A percentile compares a stretch with the other conserved stretches of the same genome.
phyloP scores from a whole-genome alignment of 306 rosid genomes.

The Aeschynomene evenia region DNA sequence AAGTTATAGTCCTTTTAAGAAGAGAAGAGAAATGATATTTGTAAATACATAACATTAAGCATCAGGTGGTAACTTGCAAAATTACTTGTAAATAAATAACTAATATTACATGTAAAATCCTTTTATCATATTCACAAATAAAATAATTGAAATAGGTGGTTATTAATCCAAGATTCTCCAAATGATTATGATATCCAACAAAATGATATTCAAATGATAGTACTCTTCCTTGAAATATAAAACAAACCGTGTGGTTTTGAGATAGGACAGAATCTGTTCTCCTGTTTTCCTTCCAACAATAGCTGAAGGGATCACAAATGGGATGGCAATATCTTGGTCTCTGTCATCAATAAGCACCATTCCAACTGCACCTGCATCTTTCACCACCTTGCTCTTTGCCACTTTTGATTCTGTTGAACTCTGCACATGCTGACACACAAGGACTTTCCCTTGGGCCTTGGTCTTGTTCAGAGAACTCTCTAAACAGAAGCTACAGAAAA shows the following conservation, averaged over 20 bases:
- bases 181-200: no score
- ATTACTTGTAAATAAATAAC: no score
- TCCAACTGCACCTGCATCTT: constrained; percentile 75
- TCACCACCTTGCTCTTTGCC: constrained; percentile 64
- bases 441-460: constrained; percentile 76
- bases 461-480: constrained; percentile 83
- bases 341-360: constrained; percentile 75
- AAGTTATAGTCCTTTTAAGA: neutral
- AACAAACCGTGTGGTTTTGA: constrained; percentile 56
- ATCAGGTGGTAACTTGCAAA: no score
- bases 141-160: no score
- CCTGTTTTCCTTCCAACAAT: constrained; percentile 62
- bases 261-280: constrained; percentile 47
- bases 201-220: no score
- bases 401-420: constrained; percentile 72
- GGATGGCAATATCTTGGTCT: constrained; percentile 68
- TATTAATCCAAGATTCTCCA: no score
- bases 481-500: constrained; percentile 64
- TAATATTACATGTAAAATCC: no score
- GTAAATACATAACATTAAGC: neutral
- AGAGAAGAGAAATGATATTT: neutral
- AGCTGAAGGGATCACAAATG: constrained; percentile 76
- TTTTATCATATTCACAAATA: no score
- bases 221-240: neutral
- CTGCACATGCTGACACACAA: constrained; percentile 71